Percentiles rank a stretch among this genome's conserved stretches.
These are phyloP conservation scores for Helotiales sp. DNA, from an alignment of 2,329 filamentous ascomycete genomes.

Conservation along the genomic window DNA sequence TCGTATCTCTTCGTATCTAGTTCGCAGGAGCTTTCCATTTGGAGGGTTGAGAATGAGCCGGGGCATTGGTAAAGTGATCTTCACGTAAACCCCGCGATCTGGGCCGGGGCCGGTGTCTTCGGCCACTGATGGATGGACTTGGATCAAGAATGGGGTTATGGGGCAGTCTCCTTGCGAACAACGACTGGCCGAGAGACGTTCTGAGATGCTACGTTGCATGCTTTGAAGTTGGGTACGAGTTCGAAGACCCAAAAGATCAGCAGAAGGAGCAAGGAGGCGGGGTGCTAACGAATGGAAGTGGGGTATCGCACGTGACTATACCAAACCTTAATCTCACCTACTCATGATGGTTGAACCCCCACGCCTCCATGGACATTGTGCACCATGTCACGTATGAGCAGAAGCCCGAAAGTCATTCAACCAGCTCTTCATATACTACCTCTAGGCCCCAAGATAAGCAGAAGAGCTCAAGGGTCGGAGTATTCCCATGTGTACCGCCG, in stretches of 20 bases:
- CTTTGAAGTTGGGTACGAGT: neutral
- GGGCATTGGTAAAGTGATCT: constrained; percentile 1
- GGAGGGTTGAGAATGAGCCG: neutral
- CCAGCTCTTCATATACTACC: neutral
- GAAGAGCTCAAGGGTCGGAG: neutral
- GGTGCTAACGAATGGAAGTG: neutral
- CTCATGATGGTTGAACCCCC: neutral
- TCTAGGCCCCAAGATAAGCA: neutral
- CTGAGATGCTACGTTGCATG: constrained; percentile 14
- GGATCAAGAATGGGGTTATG: neutral
- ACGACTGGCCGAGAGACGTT: neutral
- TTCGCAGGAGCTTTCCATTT: constrained; percentile 3
- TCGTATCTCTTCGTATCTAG: constrained; percentile 1
- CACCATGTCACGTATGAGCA: constrained; percentile 6
- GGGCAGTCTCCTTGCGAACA: neutral
- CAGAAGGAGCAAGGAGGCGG: neutral
- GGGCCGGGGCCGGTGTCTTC: neutral
- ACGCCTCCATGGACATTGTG: neutral
- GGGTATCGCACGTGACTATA: neutral
- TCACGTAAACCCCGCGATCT: constrained; percentile 5
- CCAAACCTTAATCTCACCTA: neutral
- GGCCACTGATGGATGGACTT: too few relatives aligned
- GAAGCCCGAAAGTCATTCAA: neutral
- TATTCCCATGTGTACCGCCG: too few relatives aligned
- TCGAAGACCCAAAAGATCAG: too few relatives aligned